Evolutionary conservation across 140 eudicot species (phyloP), one percentile per base, ranked within the genome.

Genomic region (Flaveria floridana): DNA sequence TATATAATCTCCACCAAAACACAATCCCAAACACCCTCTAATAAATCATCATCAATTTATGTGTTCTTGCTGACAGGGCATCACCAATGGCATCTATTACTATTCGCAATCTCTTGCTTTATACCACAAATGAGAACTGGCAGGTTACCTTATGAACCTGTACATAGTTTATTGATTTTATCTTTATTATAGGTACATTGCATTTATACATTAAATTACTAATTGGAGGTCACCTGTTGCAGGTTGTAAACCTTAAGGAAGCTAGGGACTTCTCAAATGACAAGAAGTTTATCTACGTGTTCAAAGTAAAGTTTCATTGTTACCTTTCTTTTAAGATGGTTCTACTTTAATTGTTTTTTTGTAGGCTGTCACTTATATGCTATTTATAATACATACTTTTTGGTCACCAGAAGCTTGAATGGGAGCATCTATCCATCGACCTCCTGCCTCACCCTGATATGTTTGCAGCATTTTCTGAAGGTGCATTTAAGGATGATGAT

Each of bases 381-480:
- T 68, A 72, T 68, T 56, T 74, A 76, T 76, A 50, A 12, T 72
- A 34, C 58, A 64, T 68, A 21, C 76, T 72, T 73, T 72, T 79
- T 79, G 74, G 77, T 82, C 30, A 56, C 69, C 95, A 94, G 99
- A 94, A 94, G 82, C 99, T 94, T 88, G 91, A 90, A 82, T 94
- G 99, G 99, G 96, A 88, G 79, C 83, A 82, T 79, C 79, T 94
- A 72, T 94, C 99, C 46, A 84, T 94, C 76, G 99, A 94, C 84
- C 91, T 94, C 79, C 86, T 90, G 72, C 99, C 99, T 66, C 99
- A 94, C 80, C 99, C 99, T 44, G 99, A 94, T 84, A 94, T 90
- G 99, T 94, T 94, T 80, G 46, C 86, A 72, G 91, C 86, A 63
- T 64, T 71, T 72, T 80, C 91, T 77, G 82, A 84, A 78, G 97